phyloP scores from a whole-genome alignment of 148 eudicot genomes.

The Simmondsia chinensis region DNA sequence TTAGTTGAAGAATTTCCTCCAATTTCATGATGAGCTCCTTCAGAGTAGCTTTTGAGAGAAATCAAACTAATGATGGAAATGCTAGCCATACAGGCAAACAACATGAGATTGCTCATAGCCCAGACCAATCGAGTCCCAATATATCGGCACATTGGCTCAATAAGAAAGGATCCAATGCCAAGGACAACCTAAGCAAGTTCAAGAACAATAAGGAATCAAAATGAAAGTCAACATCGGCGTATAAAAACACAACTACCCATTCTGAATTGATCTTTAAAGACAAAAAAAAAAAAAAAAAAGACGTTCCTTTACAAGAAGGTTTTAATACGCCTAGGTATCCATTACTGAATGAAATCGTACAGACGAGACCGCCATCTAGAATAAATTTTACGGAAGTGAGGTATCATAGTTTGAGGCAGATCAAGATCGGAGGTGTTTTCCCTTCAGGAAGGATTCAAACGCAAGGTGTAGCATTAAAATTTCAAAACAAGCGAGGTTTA shows the following conservation, averaged over 20 bases:
- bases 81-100: constrained; percentile 80
- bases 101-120: constrained; percentile 81
- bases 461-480: too few species aligned
- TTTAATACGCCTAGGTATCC: too few species aligned
- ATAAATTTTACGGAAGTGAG: too few species aligned
- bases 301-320: too few species aligned
- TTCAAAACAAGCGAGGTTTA: too few species aligned
- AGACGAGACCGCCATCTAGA: too few species aligned
- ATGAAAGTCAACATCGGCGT: neutral
- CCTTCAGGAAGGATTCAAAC: too few species aligned
- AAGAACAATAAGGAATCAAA: neutral
- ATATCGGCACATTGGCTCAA: constrained; percentile 84
- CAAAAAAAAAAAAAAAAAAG: neutral
- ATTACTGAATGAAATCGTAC: too few species aligned
- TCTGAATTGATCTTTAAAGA: too few species aligned
- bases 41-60: constrained; percentile 43
- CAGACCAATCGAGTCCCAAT: constrained; percentile 86
- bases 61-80: constrained; percentile 78
- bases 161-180: constrained; percentile 73
- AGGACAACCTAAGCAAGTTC: constrained; percentile 63
- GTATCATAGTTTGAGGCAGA: too few species aligned
- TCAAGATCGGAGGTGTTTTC: too few species aligned
- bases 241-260: too few species aligned
- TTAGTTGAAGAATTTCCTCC: constrained; percentile 53
- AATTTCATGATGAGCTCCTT: constrained; percentile 45